These are phyloP conservation scores for Teunomyces panamensis DNA, from an alignment of 805 yeast genomes.

Conservation along the genomic window DNA sequence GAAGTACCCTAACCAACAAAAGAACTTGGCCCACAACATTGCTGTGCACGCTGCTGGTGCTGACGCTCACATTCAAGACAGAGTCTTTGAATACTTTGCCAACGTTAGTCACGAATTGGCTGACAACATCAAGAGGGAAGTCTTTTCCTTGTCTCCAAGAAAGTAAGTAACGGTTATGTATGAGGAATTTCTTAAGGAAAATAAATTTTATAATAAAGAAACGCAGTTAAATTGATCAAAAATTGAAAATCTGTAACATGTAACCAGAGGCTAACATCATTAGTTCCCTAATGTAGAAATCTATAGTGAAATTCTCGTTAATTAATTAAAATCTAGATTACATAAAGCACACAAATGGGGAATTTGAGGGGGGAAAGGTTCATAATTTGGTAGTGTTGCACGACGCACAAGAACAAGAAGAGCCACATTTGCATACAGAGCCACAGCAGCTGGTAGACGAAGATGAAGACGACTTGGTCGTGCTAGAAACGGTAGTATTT, in stretches of 20 bases:
- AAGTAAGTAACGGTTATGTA: slow-evolving; percentile 18
- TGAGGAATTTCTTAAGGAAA: neutral
- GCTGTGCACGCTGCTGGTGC: slow-evolving; percentile 74
- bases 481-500: slow-evolving; percentile 3
- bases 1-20: slow-evolving; percentile 78
- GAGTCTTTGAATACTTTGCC: slow-evolving; percentile 71
- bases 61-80: slow-evolving; percentile 70
- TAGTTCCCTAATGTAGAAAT: neutral
- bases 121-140: slow-evolving; percentile 61
- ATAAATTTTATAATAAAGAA: neutral
- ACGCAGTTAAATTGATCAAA: neutral
- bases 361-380: neutral
- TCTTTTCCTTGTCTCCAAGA: slow-evolving; percentile 50
- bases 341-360: neutral
- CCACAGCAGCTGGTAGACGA: slow-evolving; percentile 31
- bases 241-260: neutral
- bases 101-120: slow-evolving; percentile 73
- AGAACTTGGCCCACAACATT: slow-evolving; percentile 77
- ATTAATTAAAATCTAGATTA: too few relatives aligned
- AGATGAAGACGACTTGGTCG: slow-evolving; percentile 17
- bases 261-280: neutral
- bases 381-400: slow-evolving; percentile 43
- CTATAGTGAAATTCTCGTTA: too few relatives aligned
- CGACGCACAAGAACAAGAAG: slow-evolving; percentile 37
- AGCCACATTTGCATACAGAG: slow-evolving; percentile 40